phyloP scores from a whole-genome alignment of 306 rosid species.

The Vachellia pachyceras region DNA sequence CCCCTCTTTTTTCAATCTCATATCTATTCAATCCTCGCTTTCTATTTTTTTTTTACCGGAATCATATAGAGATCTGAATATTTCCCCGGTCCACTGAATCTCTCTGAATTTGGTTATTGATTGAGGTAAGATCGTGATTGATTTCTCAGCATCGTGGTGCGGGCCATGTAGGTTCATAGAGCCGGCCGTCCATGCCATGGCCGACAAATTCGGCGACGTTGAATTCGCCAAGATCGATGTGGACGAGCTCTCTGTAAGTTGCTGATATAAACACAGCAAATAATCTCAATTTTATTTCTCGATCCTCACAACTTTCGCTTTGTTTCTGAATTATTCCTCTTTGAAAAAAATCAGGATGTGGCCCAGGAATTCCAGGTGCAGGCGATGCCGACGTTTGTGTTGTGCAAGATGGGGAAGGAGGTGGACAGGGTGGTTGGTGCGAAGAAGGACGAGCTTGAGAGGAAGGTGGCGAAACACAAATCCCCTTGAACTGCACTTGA shows the following conservation, averaged over 20 bases:
- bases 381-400: conserved; percentile 92
- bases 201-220: conserved; percentile 59
- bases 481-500: background rate
- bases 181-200: conserved; percentile 67
- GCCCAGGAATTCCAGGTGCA: conserved; percentile 67
- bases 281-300: background rate
- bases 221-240: conserved; percentile 88
- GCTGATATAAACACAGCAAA: background rate
- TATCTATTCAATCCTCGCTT: background rate
- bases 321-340: background rate
- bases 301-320: background rate
- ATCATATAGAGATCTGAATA: conserved; percentile 11
- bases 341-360: conserved; percentile 59
- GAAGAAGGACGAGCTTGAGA: conserved; percentile 78
- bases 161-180: conserved; percentile 90
- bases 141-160: conserved; percentile 96
- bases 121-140: conserved; percentile 68
- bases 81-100: conserved; percentile 1
- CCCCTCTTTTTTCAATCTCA: background rate
- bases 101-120: background rate
- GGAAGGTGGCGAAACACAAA: conserved; percentile 55
- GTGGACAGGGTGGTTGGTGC: conserved; percentile 73
- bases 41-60: background rate
- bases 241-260: conserved; percentile 72
- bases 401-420: conserved; percentile 73